Evolutionary conservation across 768 basidiomycete genomes (phyloP), one percentile per base, ranked within the genome.

Genomic region (Podaxis pistillaris): DNA sequence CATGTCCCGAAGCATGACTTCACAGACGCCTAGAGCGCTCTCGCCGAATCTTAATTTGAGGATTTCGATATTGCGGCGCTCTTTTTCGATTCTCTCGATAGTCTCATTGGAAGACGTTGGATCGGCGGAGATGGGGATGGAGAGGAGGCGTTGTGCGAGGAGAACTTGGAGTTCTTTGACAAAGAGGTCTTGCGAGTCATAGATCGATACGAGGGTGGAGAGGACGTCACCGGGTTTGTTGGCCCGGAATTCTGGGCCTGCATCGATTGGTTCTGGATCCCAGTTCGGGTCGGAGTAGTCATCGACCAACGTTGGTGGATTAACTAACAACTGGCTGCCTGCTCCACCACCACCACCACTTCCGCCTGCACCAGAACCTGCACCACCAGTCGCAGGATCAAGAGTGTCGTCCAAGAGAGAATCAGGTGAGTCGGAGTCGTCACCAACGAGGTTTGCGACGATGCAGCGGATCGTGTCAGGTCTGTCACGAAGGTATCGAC

Each of bases 1-100:
- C 87, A 98, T 91, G 72, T 99, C 97, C 70, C 88, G 92, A 70
- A 98, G 78, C 97, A 99, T 98, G 59, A 99, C 95, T 71, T 98
- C 96, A 78, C 96, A 98, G 4, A 94, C 91, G 72, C 97, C 94
- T 60, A 99, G 75, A 2, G 94, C 88, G 1, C 88, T 82, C 69
- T 98, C 97, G 22, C 97, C 97, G 69, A 99, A 99, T 2, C 97
- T 89, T 60, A 96, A 84, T 78, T 98, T 98, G 64, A 99, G 77
- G 47, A 96, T 92, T 73, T 97, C 96, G 63, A 98, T 87, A 68
- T 93, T 97, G 24, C 90, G 84, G 19, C 96, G 87, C 94, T 98
- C 68, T 9, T 52, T 40, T 40, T 30, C 62, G 1, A 58, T 50
- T 47, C 57, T 65, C 11, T 66, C 61, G n/a, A 60, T 41, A 17